Percentiles rank a stretch among this genome's conserved stretches.
Conservation (phyloP, 2,329 filamentous ascomycete genomes). For the Exophiala mesophila region DNA sequence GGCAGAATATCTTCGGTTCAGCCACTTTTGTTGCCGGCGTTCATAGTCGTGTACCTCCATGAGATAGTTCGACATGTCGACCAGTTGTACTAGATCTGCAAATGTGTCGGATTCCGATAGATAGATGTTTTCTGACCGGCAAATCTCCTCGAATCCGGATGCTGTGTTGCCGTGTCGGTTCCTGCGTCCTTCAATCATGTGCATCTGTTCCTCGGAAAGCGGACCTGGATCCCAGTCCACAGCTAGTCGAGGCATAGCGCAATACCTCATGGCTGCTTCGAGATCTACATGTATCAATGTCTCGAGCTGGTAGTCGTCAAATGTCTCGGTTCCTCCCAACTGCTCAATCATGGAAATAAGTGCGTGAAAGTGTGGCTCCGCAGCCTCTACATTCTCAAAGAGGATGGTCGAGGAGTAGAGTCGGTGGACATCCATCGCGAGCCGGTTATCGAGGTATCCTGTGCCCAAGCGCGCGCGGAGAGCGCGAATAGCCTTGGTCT, state of each 20-base stretch:
- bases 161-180: conserved; percentile 5
- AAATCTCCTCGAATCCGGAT: conserved; percentile 8
- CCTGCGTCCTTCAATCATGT: conserved; percentile 3
- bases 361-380: conserved; percentile 22
- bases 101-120: conserved; percentile 6
- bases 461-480: conserved; percentile 13
- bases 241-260: conserved; percentile 11
- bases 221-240: conserved; percentile 17
- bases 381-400: conserved; percentile 11
- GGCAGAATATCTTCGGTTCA: conserved; percentile 11
- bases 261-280: conserved; percentile 9
- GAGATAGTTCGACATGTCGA: conserved; percentile 13
- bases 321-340: conserved; percentile 18
- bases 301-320: conserved; percentile 21
- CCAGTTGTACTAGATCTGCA: conserved; percentile 12
- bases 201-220: conserved; percentile 7
- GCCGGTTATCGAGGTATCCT: conserved; percentile 16
- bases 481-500: conserved; percentile 20
- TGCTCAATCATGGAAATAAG: conserved; percentile 20
- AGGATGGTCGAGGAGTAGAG: conserved; percentile 12
- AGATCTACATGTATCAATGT: conserved; percentile 14
- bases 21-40: conserved; percentile 17
- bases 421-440: conserved; percentile 20
- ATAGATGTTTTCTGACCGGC: conserved; percentile 1
- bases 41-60: conserved; percentile 6